A percentile compares a stretch with the other conserved stretches of the same genome.
phyloP scores from a whole-genome alignment of 2,329 filamentous ascomycete species.

The Gliomastix tumulicola region DNA sequence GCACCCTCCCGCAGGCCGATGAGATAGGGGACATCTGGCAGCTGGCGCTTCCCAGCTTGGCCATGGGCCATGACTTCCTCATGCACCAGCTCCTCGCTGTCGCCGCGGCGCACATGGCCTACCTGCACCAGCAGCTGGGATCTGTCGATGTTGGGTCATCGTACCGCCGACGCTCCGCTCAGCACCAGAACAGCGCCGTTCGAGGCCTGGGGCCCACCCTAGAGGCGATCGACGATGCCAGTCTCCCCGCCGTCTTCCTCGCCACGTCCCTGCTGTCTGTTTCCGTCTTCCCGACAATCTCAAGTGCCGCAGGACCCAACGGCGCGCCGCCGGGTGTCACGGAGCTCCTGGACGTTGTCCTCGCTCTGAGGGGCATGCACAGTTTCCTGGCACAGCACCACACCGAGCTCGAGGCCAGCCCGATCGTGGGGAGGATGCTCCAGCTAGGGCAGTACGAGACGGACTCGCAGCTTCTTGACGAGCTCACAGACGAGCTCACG shows the following conservation, averaged over 20 bases:
- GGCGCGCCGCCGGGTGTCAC: too few relatives aligned
- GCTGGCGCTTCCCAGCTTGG: constrained; percentile 15
- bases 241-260: constrained; percentile 22
- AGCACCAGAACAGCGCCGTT: constrained; percentile 22
- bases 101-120: constrained; percentile 18
- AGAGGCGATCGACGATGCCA: constrained; percentile 14
- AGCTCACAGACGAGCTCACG: too few relatives aligned
- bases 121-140: constrained; percentile 15
- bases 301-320: too few relatives aligned
- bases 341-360: too few relatives aligned
- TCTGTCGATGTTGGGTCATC: too few relatives aligned
- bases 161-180: constrained; percentile 20
- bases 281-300: too few relatives aligned
- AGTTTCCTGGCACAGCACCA: too few relatives aligned
- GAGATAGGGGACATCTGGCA: constrained; percentile 15
- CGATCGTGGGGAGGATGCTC: too few relatives aligned
- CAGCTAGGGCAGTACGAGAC: too few relatives aligned
- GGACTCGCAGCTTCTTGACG: too few relatives aligned
- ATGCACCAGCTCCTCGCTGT: constrained; percentile 23
- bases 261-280: constrained; percentile 20
- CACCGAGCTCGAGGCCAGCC: too few relatives aligned
- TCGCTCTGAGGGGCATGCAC: too few relatives aligned
- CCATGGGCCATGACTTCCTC: constrained; percentile 17
- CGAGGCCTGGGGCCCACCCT: constrained; percentile 18
- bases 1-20: constrained; percentile 18